Conservation (phyloP, 352 stramenopile genomes). For the Aphanomyces cochlioides region DNA sequence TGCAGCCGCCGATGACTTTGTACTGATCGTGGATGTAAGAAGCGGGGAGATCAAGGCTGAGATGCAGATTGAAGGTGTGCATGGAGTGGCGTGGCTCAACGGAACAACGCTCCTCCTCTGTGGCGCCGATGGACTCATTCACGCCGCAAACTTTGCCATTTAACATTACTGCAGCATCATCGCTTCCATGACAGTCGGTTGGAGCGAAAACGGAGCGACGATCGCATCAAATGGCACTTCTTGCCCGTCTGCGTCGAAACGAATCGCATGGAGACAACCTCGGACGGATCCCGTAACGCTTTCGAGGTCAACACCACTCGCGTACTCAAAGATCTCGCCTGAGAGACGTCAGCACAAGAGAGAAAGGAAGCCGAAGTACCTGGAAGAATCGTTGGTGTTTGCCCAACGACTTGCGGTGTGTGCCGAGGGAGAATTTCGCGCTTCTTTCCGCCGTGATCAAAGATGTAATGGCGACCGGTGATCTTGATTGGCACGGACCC, state of each 20-base stretch:
- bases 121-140: conserved; percentile 69
- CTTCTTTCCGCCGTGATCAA: conserved; percentile 64
- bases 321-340: conserved; percentile 70
- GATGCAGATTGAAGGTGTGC: conserved; percentile 56
- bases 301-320: conserved; percentile 72
- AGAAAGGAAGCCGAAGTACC: conserved; percentile 20
- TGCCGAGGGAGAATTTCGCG: conserved; percentile 54
- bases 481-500: conserved; percentile 59
- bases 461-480: conserved; percentile 70
- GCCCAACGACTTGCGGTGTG: conserved; percentile 65
- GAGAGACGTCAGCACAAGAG: background rate
- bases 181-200: conserved; percentile 21
- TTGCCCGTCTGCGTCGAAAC: conserved; percentile 34
- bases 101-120: conserved; percentile 40
- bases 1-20: conserved; percentile 54
- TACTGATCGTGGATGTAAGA: conserved; percentile 46
- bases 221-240: conserved; percentile 53
- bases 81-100: conserved; percentile 48
- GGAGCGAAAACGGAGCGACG: conserved; percentile 61
- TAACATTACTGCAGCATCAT: conserved; percentile 19
- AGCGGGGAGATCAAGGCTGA: conserved; percentile 35
- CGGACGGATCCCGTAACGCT: conserved; percentile 52
- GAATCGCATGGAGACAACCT: conserved; percentile 62
- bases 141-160: conserved; percentile 25
- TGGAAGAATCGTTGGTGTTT: conserved; percentile 55